Evolutionary conservation across 2,329 filamentous ascomycete genomes (phyloP), one percentile per base, ranked within the genome.

Genomic region (Diaporthe capsici): DNA sequence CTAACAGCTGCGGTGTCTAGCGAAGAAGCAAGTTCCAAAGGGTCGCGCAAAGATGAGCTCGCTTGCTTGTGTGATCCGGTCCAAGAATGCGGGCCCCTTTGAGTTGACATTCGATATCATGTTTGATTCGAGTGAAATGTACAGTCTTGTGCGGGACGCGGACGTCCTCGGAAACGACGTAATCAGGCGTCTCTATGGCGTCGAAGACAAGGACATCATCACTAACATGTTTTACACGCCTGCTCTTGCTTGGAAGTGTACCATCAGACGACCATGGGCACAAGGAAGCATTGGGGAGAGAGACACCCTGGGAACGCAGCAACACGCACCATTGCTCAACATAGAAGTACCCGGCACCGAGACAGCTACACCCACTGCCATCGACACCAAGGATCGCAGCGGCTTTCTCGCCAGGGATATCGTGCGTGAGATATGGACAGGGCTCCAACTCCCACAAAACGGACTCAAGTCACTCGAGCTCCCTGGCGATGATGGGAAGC

Each of bases 91-190:
- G 0, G 88, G 88, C 0, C 88, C 88, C 0, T 90, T 84, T 76
- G 87, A 90, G 76, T 82, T 90, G 34, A 90, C 88, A 0, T 84
- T 90, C 34, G 88, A 90, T 73, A 82, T 88, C 47, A 86, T 90
- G 71, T 90, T 90, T 78, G 80, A 80, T 0, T 80, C 82, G 0
- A 72, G 78, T 22, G 78, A 78, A 0, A 78, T 80, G 0, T 89
- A 86, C 75, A 39, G 80, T 1, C 73, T 77, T 5, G 82, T 88
- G 20, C 85, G 84, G 63, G 71, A 20, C 25, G 61, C 61, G 25
- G 25, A 49, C 2, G 61, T 65, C 20, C 61, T 65, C 2, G 42
- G 10, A 10, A 49, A 65, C 25, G 42, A 65, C 17, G 25, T 25
- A 22, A 65, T 65, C n/a, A 17, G 25, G 61, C 42, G 25, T 10